Evolutionary conservation across 1,139 yeast genomes (phyloP).

Genomic region (Candida sanyaensis): DNA sequence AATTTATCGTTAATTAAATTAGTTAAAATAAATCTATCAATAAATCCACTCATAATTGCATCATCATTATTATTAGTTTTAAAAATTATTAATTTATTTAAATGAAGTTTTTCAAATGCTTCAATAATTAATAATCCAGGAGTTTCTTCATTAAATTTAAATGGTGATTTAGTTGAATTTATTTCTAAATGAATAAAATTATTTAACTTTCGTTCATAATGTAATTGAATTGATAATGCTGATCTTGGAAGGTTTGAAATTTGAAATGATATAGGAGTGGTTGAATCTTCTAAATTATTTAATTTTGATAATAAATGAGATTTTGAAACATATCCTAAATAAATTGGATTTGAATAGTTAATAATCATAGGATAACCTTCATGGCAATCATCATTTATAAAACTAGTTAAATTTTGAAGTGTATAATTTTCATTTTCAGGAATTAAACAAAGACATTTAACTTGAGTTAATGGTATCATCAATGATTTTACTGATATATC

Average conservation of each 20-base stretch:
- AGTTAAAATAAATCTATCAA: slow-evolving; percentile 42
- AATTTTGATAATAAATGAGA: slow-evolving; percentile 13
- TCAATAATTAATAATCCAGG: slow-evolving; percentile 41
- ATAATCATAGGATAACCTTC: slow-evolving; percentile 47
- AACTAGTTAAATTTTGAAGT: slow-evolving; percentile 18
- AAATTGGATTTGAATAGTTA: slow-evolving; percentile 26
- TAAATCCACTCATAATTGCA: slow-evolving; percentile 37
- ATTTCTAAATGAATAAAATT: slow-evolving; percentile 18
- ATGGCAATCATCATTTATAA: slow-evolving; percentile 34
- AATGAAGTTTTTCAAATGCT: slow-evolving; percentile 41
- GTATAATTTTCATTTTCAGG: slow-evolving; percentile 29
- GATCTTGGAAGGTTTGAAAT: slow-evolving; percentile 19
- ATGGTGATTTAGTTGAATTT: slow-evolving; percentile 20
- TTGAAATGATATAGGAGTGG: slow-evolving; percentile 25
- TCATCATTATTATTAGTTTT: slow-evolving; percentile 11
- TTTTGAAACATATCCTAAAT: slow-evolving; percentile 41
- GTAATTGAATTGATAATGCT: slow-evolving; percentile 27
- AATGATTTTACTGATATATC: slow-evolving; percentile 29
- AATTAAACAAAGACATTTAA: slow-evolving; percentile 31
- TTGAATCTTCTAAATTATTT: slow-evolving; percentile 8
- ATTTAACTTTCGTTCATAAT: slow-evolving; percentile 22
- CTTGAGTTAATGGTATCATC: slow-evolving; percentile 33
- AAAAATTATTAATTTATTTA: slow-evolving; percentile 37
- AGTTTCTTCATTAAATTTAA: slow-evolving; percentile 33
- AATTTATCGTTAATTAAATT: slow-evolving; percentile 32